Percentiles rank a stretch among this genome's conserved stretches.
phyloP scores from a whole-genome alignment of 495 filamentous ascomycete species.

The Xylaria nigripes region DNA sequence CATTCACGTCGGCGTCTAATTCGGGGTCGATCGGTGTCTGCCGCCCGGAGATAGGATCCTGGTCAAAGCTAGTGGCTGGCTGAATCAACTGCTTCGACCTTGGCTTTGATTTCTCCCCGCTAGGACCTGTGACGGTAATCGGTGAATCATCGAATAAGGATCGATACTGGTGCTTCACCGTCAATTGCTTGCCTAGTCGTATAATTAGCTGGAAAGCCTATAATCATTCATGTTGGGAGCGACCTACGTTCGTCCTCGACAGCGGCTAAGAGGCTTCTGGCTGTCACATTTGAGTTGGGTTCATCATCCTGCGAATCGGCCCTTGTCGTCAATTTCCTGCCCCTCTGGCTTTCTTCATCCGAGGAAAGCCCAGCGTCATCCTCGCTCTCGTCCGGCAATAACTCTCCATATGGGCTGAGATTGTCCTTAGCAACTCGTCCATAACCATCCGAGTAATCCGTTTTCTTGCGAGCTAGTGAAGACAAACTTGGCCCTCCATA shows the following conservation, averaged over 20 bases:
- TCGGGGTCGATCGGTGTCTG: conserved; percentile 81
- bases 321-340: conserved; percentile 37
- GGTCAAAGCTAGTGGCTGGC: conserved; percentile 72
- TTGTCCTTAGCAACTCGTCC: conserved; percentile 69
- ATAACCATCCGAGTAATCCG: conserved; percentile 36
- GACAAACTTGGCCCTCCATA: conserved; percentile 48
- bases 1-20: conserved; percentile 71
- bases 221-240: neutral
- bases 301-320: conserved; percentile 27
- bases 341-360: conserved; percentile 44
- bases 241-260: conserved; percentile 73
- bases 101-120: conserved; percentile 45
- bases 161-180: conserved; percentile 34
- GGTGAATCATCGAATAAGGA: conserved; percentile 56
- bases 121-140: conserved; percentile 55
- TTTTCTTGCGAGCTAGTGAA: conserved; percentile 40
- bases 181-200: conserved; percentile 32
- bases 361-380: conserved; percentile 41
- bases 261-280: conserved; percentile 54
- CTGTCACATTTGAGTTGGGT: conserved; percentile 26
- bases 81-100: conserved; percentile 59
- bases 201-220: conserved; percentile 12
- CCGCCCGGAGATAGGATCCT: conserved; percentile 51
- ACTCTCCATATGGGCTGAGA: conserved; percentile 51
- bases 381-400: conserved; percentile 46